phyloP scores from a whole-genome alignment of 202 grass and related monocot species.

The Panicum virgatum region DNA sequence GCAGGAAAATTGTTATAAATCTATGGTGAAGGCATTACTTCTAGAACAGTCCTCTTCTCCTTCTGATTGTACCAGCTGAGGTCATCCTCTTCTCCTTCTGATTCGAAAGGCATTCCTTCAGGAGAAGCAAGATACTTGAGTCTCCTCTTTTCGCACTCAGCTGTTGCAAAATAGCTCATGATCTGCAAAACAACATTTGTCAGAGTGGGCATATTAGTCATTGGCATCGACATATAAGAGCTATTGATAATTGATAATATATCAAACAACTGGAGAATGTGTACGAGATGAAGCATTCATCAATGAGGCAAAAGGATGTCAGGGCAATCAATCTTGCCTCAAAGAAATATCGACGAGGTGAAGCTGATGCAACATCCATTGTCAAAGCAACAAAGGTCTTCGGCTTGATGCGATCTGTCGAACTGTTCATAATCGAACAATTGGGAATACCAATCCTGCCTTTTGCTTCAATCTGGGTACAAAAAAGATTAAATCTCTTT shows the following conservation, averaged over 20 bases:
- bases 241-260: not conserved
- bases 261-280: conserved; percentile 30
- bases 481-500: too few relatives aligned
- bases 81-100: too few relatives aligned
- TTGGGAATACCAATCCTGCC: conserved; percentile 31
- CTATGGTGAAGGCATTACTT: conserved; percentile 47
- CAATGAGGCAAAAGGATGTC: too few relatives aligned
- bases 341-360: conserved; percentile 80
- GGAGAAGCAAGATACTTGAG: too few relatives aligned
- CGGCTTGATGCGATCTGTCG: conserved; percentile 49
- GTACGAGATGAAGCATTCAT: conserved; percentile 19
- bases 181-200: conserved; percentile 42
- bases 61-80: conserved; percentile 85
- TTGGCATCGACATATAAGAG: not conserved
- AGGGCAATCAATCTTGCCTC: conserved; percentile 55
- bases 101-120: too few relatives aligned
- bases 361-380: conserved; percentile 85
- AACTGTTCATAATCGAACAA: conserved; percentile 42
- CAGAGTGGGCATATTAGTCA: conserved; percentile 8
- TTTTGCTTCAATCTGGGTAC: conserved; percentile 45
- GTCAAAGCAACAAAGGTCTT: too few relatives aligned
- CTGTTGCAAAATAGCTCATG: conserved; percentile 73
- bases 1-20: not conserved
- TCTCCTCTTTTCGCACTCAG: conserved; percentile 66
- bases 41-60: conserved; percentile 63